Evolutionary conservation across 805 yeast species (phyloP).

Genomic region (Lipomyces sp.): DNA sequence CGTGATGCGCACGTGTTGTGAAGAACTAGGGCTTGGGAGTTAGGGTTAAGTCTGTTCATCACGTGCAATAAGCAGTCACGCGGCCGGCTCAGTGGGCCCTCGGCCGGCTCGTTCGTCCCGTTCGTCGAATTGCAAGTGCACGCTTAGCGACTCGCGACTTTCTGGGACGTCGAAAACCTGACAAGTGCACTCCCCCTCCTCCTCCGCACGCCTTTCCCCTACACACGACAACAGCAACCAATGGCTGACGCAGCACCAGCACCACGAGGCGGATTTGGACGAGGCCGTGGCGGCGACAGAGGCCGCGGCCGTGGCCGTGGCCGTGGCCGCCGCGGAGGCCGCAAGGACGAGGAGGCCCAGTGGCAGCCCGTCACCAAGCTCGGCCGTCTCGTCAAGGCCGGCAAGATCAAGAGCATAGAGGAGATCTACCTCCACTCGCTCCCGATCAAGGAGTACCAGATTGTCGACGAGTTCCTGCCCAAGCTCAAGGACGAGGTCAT

Average conservation of each 20-base stretch:
- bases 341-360: conserved; percentile 94
- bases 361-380: conserved; percentile 99
- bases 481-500: conserved; percentile 96
- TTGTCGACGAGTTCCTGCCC: conserved; percentile 95
- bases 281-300: conserved; percentile 53
- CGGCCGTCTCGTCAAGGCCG: conserved; percentile 99
- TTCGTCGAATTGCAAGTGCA: no score
- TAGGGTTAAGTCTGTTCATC: no score
- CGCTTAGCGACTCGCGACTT: no score
- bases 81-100: no score
- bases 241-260: conserved; percentile 38
- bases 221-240: no score
- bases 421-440: conserved; percentile 99
- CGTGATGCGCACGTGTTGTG: no score
- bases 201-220: background rate
- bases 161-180: no score
- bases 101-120: no score
- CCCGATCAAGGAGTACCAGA: conserved; percentile 99
- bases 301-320: conserved; percentile 50
- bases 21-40: no score
- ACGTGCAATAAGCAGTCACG: no score
- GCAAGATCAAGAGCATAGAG: conserved; percentile 93
- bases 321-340: conserved; percentile 65
- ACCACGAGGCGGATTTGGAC: conserved; percentile 43
- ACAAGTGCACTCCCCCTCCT: background rate